Conservation (phyloP, 2,329 filamentous ascomycete genomes). For the Ambrosiella xylebori region DNA sequence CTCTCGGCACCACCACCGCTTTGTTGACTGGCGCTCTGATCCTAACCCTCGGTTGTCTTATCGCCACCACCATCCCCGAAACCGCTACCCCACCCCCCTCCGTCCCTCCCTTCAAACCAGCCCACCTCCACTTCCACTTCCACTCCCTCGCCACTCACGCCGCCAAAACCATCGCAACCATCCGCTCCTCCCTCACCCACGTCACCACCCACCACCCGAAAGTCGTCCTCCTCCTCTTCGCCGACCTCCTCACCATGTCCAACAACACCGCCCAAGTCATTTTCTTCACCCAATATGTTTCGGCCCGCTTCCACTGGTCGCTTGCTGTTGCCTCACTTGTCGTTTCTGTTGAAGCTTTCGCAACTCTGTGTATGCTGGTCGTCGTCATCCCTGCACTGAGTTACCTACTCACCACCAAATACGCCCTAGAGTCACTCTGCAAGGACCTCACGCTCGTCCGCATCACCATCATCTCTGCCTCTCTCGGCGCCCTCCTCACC, state of each 20-base stretch:
- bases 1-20: slow-evolving; percentile 1
- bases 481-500: not conserved
- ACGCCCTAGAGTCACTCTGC: not conserved
- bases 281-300: slow-evolving; percentile 16
- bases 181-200: not conserved
- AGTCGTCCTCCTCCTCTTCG: slow-evolving; percentile 2
- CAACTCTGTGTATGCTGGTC: not conserved
- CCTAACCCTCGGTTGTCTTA: not conserved
- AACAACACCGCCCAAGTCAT: slow-evolving; percentile 1
- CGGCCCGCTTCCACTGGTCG: slow-evolving; percentile 15
- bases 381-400: not conserved
- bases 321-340: slow-evolving; percentile 1
- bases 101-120: not conserved
- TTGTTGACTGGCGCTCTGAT: slow-evolving; percentile 3
- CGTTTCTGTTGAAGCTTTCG: not conserved
- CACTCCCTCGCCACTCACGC: not conserved
- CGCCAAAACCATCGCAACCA: not conserved
- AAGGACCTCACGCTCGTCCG: slow-evolving; percentile 10
- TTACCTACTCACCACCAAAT: not conserved
- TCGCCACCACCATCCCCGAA: slow-evolving; percentile 10
- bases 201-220: not conserved
- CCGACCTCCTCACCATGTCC: not conserved
- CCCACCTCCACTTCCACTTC: not conserved
- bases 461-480: slow-evolving; percentile 8
- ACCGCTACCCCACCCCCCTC: not conserved